Evolutionary conservation across 2,329 filamentous ascomycete genomes (phyloP), one percentile per base, ranked within the genome.

Genomic region (Venturia nashicola): DNA sequence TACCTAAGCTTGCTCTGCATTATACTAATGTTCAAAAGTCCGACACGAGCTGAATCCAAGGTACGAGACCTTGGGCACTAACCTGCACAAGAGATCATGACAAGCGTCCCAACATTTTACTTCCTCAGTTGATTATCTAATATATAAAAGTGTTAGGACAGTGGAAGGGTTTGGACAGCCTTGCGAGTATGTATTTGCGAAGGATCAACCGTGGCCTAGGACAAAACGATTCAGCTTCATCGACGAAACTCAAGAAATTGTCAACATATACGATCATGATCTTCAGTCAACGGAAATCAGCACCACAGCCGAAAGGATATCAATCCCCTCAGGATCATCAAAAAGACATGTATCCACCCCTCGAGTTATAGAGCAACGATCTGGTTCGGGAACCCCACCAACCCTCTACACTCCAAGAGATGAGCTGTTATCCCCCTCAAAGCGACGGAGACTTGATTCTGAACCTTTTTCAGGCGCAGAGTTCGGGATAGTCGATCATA

Each of bases 211-310:
- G 27, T 72, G 71, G 71, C 68, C 71, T 39, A 70, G 68, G 46
- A 72, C 70, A 7, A 66, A 67, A 36, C 69, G 65, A n/a, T 67
- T 73, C 32, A 72, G 67, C 12, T 72, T 72, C 60, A 61, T 72
- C 44, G 71, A 72, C 61, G 71, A 72, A 63, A 73, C 71, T 11
- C 68, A 66, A 63, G 71, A 73, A 61, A 67, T 73, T 23, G 70
- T 69, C 61, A 71, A 67, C 65, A 70, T 72, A 32, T 72, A 72
- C 65, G 70, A 72, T 34, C 69, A 68, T 57, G 68, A 69, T 42
- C 66, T 64, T 8, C 68, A 70, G n/a, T 65, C 68, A 20, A 12
- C 14, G 8, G 51, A 36, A 32, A 34, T 18, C 32, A 57, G 27
- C 6, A 16, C 6, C 32, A 9, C 51, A 36, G 4, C 3, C 7